A percentile compares a stretch with the other conserved stretches of the same genome.
phyloP scores from a whole-genome alignment of 805 yeast species.

The Yarrowia deformans region DNA sequence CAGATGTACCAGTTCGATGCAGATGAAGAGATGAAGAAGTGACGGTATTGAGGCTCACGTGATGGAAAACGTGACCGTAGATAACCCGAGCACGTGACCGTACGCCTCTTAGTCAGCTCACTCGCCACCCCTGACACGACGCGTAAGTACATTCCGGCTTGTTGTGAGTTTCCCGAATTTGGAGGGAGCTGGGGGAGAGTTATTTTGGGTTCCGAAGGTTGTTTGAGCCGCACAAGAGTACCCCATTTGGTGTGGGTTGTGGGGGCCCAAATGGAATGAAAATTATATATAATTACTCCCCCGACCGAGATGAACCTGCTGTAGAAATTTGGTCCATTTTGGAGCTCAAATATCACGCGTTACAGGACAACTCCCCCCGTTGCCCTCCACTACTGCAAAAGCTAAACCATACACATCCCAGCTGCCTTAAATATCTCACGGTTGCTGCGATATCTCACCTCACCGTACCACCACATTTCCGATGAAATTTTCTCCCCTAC shows the following conservation, averaged over 20 bases:
- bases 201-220: background rate
- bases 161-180: constrained; percentile 30
- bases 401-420: background rate
- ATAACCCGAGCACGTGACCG: too few relatives aligned
- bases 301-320: too few relatives aligned
- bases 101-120: too few relatives aligned
- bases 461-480: background rate
- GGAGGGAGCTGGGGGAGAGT: background rate
- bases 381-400: background rate
- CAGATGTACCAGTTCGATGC: background rate
- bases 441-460: constrained; percentile 6
- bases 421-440: constrained; percentile 34
- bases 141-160: constrained; percentile 21
- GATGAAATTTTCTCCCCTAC: constrained; percentile 22
- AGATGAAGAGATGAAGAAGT: background rate
- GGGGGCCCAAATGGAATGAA: background rate
- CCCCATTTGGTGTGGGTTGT: background rate
- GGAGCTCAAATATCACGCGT: too few relatives aligned
- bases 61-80: too few relatives aligned
- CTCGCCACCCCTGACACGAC: background rate
- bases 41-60: too few relatives aligned
- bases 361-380: too few relatives aligned
- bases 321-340: too few relatives aligned
- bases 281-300: too few relatives aligned
- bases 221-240: background rate